Evolutionary conservation across 306 rosid species (phyloP), one percentile per base, ranked within the genome.

Genomic region (Senna tora): DNA sequence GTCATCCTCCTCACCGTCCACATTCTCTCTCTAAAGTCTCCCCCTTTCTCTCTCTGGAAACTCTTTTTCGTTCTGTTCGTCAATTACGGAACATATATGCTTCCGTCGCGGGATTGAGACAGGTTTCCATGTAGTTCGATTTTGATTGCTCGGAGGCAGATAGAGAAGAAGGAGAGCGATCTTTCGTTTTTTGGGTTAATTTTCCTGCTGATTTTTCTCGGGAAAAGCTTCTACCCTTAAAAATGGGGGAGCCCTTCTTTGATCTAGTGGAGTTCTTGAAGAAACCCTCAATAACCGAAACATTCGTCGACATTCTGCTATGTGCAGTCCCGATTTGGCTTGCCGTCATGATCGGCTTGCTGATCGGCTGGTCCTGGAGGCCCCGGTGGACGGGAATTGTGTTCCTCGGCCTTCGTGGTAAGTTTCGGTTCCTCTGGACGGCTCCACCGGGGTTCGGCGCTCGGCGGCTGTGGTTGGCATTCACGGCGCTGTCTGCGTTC

Each of bases 301-400:
- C 97, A 89, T 85, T 95, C 57, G 86, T 95, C 87, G 97, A 95
- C 87, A 89, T 95, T 77, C 72, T 95, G 84, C 87, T 95, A 11
- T 95, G 97, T 45, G 86, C 96, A 36, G 99, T 91, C 9, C 99
- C 99, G 82, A 95, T 95, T 82, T 95, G 99, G 99, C 76, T 95
- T 1, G 96, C 99, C 9, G 97, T 95, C 14, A 95, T 88, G 99
- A 95, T 95, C 64, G 99, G 99, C 11, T 58, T 95, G 28, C 66
- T 83, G 2, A 89, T 95, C 85, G 97, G 99, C 0, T 95, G 99
- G 99, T 85, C 97, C 1, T 95, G 99, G 99, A 73, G 96, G 36
- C 99, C 99, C 1, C 84, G 96, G 52, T 95, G 99, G 99, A 91
- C 99, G 0, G 97, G 97, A 2, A 79, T 95, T 9, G 63, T 95